phyloP scores from a whole-genome alignment of 2,329 filamentous ascomycete genomes.

The Cytospora leucostoma region DNA sequence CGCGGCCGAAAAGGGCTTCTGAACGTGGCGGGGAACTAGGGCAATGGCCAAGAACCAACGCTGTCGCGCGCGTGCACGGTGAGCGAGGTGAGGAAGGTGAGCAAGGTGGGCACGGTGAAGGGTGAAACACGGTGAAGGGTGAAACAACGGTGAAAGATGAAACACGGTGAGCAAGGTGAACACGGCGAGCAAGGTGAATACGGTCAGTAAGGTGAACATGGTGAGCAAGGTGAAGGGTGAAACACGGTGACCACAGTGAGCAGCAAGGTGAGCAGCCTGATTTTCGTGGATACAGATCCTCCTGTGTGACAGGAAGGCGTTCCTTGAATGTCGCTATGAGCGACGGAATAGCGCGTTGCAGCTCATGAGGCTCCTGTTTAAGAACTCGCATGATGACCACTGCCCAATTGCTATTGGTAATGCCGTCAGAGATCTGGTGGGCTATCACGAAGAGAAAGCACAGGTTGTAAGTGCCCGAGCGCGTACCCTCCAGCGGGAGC shows the following conservation, averaged over 20 bases:
- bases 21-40: constrained; percentile 31
- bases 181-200: too few species aligned
- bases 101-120: too few species aligned
- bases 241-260: too few species aligned
- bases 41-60: constrained; percentile 35
- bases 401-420: constrained; percentile 30
- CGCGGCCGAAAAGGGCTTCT: constrained; percentile 29
- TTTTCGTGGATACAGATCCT: constrained; percentile 31
- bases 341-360: constrained; percentile 24
- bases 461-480: constrained; percentile 16
- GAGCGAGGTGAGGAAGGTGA: too few species aligned
- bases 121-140: too few species aligned
- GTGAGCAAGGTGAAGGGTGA: too few species aligned
- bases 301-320: constrained; percentile 31
- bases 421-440: constrained; percentile 33
- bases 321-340: constrained; percentile 26
- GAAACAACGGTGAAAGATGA: too few species aligned
- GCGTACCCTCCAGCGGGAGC: constrained; percentile 25
- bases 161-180: too few species aligned
- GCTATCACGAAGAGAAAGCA: constrained; percentile 31
- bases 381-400: constrained; percentile 30
- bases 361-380: constrained; percentile 26
- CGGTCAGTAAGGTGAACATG: too few species aligned
- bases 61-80: constrained; percentile 28
- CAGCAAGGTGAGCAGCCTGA: too few species aligned